Conservation (phyloP, 164 flowering plant genomes). For the Umbilicus rupestris region DNA sequence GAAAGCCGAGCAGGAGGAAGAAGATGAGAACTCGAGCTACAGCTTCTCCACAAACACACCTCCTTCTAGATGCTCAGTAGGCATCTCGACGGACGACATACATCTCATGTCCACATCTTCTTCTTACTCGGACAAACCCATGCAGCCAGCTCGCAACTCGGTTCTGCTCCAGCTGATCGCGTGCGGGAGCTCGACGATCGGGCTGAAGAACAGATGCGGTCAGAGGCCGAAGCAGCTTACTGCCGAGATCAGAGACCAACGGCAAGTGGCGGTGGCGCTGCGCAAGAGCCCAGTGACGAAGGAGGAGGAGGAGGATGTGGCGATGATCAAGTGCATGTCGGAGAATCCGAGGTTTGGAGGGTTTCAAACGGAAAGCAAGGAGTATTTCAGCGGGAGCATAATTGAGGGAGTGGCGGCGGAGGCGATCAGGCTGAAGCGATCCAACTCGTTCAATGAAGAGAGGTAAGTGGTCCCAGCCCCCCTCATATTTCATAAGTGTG, state of each 20-base stretch:
- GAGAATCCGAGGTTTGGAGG: conserved; percentile 81
- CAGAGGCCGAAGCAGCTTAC: conserved; percentile 14
- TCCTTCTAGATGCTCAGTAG: conserved; percentile 43
- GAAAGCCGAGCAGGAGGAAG: conserved; percentile 23
- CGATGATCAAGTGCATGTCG: conserved; percentile 56
- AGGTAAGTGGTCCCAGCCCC: too few relatives aligned
- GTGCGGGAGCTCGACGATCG: conserved; percentile 41
- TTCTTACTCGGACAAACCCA: conserved; percentile 18
- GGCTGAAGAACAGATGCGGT: conserved; percentile 20
- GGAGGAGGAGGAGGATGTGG: conserved; percentile 27
- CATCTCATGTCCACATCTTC: conserved; percentile 22
- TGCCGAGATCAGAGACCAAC: too few relatives aligned
- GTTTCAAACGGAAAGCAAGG: conserved; percentile 63
- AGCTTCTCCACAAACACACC: conserved; percentile 30
- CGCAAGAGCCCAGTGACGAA: too few relatives aligned
- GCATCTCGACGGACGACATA: conserved; percentile 50
- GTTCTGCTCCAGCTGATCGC: conserved; percentile 61
- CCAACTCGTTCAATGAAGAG: conserved; percentile 67
- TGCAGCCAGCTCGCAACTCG: conserved; percentile 34
- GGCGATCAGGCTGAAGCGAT: conserved; percentile 38
- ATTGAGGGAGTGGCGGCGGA: conserved; percentile 42
- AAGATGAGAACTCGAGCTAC: conserved; percentile 26
- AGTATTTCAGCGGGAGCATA: conserved; percentile 90
- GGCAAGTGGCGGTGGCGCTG: too few relatives aligned
- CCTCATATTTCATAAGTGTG: too few relatives aligned